Base-by-base conservation (phyloP, 148 eudicot genomes). In the Spergularia bocconei region DNA sequence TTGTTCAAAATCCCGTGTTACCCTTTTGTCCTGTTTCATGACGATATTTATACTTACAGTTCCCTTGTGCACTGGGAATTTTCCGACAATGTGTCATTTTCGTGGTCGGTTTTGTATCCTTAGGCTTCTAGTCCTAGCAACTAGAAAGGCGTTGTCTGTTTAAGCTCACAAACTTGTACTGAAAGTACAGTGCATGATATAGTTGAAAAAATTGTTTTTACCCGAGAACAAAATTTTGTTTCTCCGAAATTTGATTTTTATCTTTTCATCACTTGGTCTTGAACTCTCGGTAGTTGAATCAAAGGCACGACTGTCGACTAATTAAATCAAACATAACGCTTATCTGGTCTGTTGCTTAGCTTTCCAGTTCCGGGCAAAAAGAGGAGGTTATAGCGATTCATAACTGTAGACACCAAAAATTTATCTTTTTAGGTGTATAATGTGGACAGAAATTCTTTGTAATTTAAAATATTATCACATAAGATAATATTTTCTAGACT, bases 21-120 rank as follows among this genome's bases (percentile, higher is more conserved):
- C 57, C 60, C 72, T 59, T 53, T 69, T 53, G 10, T 6, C 6
- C 47, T 25, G 25, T 69, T 20, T 53, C 72, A 25, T 29, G 16
- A n/a, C n/a, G 21, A 1, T 1, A 66, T 44, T 4, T 41, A 39
- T 39, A 41, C 52, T 39, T 12, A 17, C 69, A 66, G 5, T 9
- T n/a, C 69, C 52, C 4, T 68, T 13, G 56, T 23, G 41, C 57
- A 69, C 72, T 52, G 60, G 6, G 4, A 53, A 23, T 11, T 52
- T 15, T 52, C 56, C 16, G 14, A 13, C 14, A 41, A 8, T 29
- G 52, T 23, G 4, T 1, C 7, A 16, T 21, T 29, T 53, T 25
- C 6, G 7, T 16, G 53, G 41, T 8, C 70, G 63, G 16, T 69
- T 79, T 79, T 79, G 71, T 54, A 74, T 25, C 54, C 48, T 29